A percentile compares a stretch with the other conserved stretches of the same genome.
Evolutionary conservation across 345 rosid species (phyloP).

Genomic region (Clausena lansium): DNA sequence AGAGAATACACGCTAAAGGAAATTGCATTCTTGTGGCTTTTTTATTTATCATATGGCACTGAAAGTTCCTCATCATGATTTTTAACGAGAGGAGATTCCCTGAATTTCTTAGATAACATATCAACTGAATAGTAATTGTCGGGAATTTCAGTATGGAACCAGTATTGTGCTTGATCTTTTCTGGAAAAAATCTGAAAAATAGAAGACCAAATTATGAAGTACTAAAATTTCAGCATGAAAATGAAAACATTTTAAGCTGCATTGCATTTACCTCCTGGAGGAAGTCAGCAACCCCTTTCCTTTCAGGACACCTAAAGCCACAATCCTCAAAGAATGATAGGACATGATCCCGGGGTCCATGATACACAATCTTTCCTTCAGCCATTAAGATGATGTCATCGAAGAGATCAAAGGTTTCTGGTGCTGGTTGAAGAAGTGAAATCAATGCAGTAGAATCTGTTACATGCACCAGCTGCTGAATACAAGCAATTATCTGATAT

Average conservation of each 20-base stretch:
- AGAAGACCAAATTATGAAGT: background rate
- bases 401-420: constrained; percentile 45
- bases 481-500: constrained; percentile 40
- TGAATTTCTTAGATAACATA: background rate
- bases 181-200: background rate
- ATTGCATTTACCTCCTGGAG: constrained; percentile 37
- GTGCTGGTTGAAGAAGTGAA: constrained; percentile 54
- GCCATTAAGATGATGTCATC: constrained; percentile 50
- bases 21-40: background rate
- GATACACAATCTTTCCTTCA: no score
- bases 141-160: background rate
- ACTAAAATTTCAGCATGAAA: background rate
- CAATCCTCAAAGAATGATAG: constrained; percentile 41
- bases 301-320: constrained; percentile 50
- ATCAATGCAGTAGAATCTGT: constrained; percentile 42
- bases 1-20: background rate
- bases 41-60: background rate
- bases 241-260: background rate
- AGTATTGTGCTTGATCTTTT: background rate
- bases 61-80: background rate
- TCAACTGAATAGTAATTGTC: background rate
- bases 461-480: constrained; percentile 50
- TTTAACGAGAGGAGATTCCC: background rate
- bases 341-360: no score
- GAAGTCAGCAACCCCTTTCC: constrained; percentile 52